These are phyloP conservation scores for Nakazawaea molendinolei DNA, from an alignment of 805 yeast species.

Conservation along the genomic window DNA sequence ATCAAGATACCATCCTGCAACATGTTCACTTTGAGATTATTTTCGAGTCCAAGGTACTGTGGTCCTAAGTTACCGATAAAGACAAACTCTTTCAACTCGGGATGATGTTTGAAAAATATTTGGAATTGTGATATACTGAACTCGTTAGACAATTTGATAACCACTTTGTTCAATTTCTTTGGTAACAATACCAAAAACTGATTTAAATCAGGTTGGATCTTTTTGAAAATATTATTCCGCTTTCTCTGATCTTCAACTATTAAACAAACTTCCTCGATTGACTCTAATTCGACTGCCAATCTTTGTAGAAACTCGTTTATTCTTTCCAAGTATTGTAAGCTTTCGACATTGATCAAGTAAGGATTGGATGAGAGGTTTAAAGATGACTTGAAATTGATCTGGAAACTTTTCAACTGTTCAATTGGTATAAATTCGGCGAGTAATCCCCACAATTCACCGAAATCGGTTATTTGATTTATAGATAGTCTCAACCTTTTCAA, in stretches of 20 bases:
- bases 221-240: neutral
- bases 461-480: neutral
- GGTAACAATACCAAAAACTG: neutral
- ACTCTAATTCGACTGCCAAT: neutral
- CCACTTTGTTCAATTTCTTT: neutral
- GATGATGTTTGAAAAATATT: neutral
- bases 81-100: neutral
- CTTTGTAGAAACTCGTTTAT: neutral
- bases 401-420: neutral
- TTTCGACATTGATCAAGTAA: slow-evolving; percentile 1
- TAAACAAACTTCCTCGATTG: neutral
- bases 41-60: neutral
- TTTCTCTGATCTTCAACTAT: slow-evolving; percentile 2
- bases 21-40: slow-evolving; percentile 5
- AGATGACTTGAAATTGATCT: slow-evolving; percentile 1
- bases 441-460: neutral
- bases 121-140: slow-evolving; percentile 6
- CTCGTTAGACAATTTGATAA: slow-evolving; percentile 4
- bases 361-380: slow-evolving; percentile 6
- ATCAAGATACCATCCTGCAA: slow-evolving; percentile 1
- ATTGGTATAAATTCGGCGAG: neutral
- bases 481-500: neutral
- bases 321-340: slow-evolving; percentile 1
- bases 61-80: slow-evolving; percentile 6
- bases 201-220: slow-evolving; percentile 7